A percentile compares a stretch with the other conserved stretches of the same genome.
These are phyloP conservation scores for Austroboletus novae-zelandiae DNA, from an alignment of 1,284 basidiomycete species.

Conservation along the genomic window DNA sequence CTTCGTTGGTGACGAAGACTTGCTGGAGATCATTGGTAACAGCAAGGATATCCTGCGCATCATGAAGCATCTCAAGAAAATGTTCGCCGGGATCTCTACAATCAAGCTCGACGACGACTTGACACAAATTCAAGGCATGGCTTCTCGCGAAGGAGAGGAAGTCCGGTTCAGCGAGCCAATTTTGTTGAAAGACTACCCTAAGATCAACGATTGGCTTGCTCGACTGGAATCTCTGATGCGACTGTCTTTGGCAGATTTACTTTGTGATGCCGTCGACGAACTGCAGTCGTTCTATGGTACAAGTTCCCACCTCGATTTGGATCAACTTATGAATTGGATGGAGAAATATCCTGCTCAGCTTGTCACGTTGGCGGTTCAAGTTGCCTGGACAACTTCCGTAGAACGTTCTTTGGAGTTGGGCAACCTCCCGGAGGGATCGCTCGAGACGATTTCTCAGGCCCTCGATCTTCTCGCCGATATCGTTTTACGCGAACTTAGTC, in stretches of 20 bases:
- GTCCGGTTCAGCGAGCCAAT: slow-evolving; percentile 85
- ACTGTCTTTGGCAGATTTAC: slow-evolving; percentile 80
- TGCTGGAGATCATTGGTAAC: slow-evolving; percentile 99
- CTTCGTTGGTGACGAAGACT: slow-evolving; percentile 98
- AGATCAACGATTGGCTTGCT: slow-evolving; percentile 98
- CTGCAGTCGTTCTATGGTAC: slow-evolving; percentile 81
- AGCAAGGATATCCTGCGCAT: slow-evolving; percentile 97
- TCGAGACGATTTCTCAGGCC: slow-evolving; percentile 78
- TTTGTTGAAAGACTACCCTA: slow-evolving; percentile 87
- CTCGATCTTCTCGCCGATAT: slow-evolving; percentile 95
- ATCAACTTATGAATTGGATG: slow-evolving; percentile 86
- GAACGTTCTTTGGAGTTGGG: slow-evolving; percentile 68
- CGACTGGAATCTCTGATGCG: slow-evolving; percentile 94
- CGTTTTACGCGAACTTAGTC: slow-evolving; percentile 85
- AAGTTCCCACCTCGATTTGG: slow-evolving; percentile 50
- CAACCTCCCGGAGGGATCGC: slow-evolving; percentile 59
- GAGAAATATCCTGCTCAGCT: slow-evolving; percentile 94
- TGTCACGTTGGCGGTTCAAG: slow-evolving; percentile 91
- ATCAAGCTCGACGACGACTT: slow-evolving; percentile 88
- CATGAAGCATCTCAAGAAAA: slow-evolving; percentile 99
- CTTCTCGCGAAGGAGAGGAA: slow-evolving; percentile 93
- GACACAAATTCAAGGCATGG: slow-evolving; percentile 86
- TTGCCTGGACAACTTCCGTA: slow-evolving; percentile 89
- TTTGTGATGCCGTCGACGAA: slow-evolving; percentile 79
- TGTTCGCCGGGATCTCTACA: slow-evolving; percentile 98